Conservation (phyloP, 257 asterid species). For the Ocimum tenuiflorum region DNA sequence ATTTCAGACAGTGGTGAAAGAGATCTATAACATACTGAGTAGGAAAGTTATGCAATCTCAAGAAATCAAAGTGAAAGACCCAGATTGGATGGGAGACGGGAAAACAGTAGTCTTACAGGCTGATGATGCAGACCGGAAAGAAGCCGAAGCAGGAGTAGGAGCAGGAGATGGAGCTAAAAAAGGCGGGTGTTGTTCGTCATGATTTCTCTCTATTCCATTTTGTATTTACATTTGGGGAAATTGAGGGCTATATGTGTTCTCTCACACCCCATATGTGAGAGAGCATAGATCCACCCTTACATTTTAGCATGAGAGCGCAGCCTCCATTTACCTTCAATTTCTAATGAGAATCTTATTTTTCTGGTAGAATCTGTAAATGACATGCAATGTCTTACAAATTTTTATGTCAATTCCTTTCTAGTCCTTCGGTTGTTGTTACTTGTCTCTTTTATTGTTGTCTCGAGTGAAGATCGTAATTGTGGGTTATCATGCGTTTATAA, state of each 20-base stretch:
- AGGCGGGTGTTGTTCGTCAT: constrained; percentile 64
- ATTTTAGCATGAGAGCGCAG: constrained; percentile 1
- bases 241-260: too few relatives aligned
- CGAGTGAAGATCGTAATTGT: too few relatives aligned
- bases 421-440: background rate
- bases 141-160: constrained; percentile 29
- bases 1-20: constrained; percentile 74
- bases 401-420: background rate
- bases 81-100: constrained; percentile 46
- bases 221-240: background rate
- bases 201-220: background rate
- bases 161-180: constrained; percentile 32
- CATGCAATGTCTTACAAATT: constrained; percentile 9
- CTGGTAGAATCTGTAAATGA: constrained; percentile 34
- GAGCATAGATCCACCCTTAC: too few relatives aligned
- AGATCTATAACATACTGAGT: constrained; percentile 74
- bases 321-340: too few relatives aligned
- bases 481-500: too few relatives aligned
- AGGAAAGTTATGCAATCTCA: constrained; percentile 93
- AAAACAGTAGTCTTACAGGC: constrained; percentile 67
- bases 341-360: constrained; percentile 22
- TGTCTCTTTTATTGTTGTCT: too few relatives aligned
- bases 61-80: constrained; percentile 62
- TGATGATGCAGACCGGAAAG: constrained; percentile 40
- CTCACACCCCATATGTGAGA: too few relatives aligned